Conservation (phyloP, 106 monocot species). For the Platanthera zijinensis region DNA sequence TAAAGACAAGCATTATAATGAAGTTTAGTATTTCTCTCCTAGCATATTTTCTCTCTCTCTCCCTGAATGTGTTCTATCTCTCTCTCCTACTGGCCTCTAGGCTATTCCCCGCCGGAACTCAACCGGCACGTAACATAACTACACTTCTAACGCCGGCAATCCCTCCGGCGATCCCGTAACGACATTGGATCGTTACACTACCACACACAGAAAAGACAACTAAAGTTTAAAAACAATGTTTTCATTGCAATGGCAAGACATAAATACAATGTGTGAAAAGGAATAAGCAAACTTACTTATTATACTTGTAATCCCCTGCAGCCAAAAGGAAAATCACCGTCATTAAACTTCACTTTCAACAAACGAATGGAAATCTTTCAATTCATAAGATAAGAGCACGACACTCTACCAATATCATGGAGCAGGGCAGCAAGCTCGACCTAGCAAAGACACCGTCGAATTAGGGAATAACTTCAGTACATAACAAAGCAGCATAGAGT, state of each 20-base stretch:
- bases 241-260: neutral
- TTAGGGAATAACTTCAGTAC: neutral
- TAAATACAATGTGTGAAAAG: neutral
- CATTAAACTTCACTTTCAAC: neutral
- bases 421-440: conserved; percentile 89
- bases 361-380: neutral
- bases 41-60: too few species aligned
- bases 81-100: too few species aligned
- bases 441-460: conserved; percentile 18
- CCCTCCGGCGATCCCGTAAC: too few species aligned
- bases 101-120: too few species aligned
- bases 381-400: neutral
- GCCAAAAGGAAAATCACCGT: neutral
- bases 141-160: too few species aligned
- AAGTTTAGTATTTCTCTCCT: too few species aligned
- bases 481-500: neutral
- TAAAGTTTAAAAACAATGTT: neutral
- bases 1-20: too few species aligned
- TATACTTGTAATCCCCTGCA: conserved; percentile 99
- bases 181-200: too few species aligned
- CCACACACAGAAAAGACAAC: neutral
- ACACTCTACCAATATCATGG: conserved; percentile 80
- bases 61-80: too few species aligned
- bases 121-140: too few species aligned
- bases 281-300: conserved; percentile 45